phyloP scores from a whole-genome alignment of 2,329 filamentous ascomycete genomes.

The Lanzia echinophila region DNA sequence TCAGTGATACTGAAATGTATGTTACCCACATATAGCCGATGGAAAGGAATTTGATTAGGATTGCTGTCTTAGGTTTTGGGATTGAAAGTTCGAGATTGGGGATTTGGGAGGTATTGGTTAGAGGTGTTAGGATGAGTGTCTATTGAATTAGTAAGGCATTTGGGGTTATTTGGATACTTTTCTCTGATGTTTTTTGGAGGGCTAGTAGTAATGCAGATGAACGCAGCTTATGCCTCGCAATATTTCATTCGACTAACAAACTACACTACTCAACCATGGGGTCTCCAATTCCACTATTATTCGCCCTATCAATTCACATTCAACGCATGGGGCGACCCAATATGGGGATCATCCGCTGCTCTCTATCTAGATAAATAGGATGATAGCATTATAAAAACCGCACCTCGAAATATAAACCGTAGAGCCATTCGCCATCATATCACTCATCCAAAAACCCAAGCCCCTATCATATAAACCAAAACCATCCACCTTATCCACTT shows the following conservation, averaged over 20 bases:
- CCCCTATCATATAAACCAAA: no score
- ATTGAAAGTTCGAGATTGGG: conserved; percentile 85
- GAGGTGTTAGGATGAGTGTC: no score
- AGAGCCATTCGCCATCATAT: no score
- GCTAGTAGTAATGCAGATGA: conserved; percentile 45
- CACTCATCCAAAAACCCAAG: no score
- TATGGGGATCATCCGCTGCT: conserved; percentile 46
- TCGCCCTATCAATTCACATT: conserved; percentile 46
- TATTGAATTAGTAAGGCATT: no score
- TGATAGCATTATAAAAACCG: no score
- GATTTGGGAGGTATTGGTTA: no score
- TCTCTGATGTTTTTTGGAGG: no score
- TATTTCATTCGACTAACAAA: conserved; percentile 45
- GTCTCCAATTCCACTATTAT: conserved; percentile 57
- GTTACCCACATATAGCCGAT: conserved; percentile 97
- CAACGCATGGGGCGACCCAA: conserved; percentile 51
- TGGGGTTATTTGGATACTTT: no score
- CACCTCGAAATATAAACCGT: no score
- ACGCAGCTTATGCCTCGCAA: conserved; percentile 45
- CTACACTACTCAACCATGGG: conserved; percentile 48
- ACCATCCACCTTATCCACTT: no score
- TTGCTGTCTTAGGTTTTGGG: conserved; percentile 61
- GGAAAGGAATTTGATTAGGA: conserved; percentile 85
- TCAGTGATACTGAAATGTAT: conserved; percentile 99
- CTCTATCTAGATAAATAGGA: conserved; percentile 44